These are phyloP conservation scores for Penicillium sp. DNA, from an alignment of 2,329 filamentous ascomycete species.

Conservation along the genomic window DNA sequence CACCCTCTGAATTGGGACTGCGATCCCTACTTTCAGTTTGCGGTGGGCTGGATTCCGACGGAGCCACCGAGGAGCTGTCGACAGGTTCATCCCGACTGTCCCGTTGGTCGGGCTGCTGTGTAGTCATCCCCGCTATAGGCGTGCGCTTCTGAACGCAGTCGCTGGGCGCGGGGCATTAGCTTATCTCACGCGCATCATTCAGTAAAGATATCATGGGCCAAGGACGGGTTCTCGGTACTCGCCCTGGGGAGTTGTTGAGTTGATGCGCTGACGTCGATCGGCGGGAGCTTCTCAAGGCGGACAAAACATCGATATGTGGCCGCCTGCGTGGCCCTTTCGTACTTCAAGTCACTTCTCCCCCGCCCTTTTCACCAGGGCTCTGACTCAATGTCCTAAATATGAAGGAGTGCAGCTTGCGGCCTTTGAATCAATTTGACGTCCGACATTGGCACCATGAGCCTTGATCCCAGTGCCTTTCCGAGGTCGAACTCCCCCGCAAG, in stretches of 20 bases:
- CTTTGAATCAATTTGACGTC: slow-evolving; percentile 22
- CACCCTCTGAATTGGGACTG: slow-evolving; percentile 31
- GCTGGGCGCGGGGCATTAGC: slow-evolving; percentile 14
- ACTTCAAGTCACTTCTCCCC: slow-evolving; percentile 14
- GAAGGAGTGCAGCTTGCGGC: slow-evolving; percentile 29
- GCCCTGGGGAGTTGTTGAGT: slow-evolving; percentile 1
- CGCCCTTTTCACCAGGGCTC: slow-evolving; percentile 11
- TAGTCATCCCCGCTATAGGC: slow-evolving; percentile 23
- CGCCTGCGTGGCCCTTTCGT: slow-evolving; percentile 24
- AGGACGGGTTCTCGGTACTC: background rate
- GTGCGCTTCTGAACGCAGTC: slow-evolving; percentile 24
- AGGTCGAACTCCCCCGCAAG: slow-evolving; percentile 68
- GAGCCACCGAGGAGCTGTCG: slow-evolving; percentile 6
- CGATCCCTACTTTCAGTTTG: slow-evolving; percentile 15
- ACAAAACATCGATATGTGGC: slow-evolving; percentile 24
- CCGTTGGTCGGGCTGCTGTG: slow-evolving; percentile 11
- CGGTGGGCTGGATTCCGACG: slow-evolving; percentile 15
- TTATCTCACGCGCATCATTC: slow-evolving; percentile 14
- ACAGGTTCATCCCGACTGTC: slow-evolving; percentile 14
- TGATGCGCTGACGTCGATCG: slow-evolving; percentile 20
- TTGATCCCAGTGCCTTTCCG: slow-evolving; percentile 42
- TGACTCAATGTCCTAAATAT: slow-evolving; percentile 34
- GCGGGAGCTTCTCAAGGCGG: slow-evolving; percentile 22
- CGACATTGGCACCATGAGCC: slow-evolving; percentile 41
- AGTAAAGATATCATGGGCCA: background rate